Percentiles rank a stretch among this genome's conserved stretches.
These are phyloP conservation scores for Eucalyptus tenuipes DNA, from an alignment of 345 rosid genomes.

Conservation along the genomic window DNA sequence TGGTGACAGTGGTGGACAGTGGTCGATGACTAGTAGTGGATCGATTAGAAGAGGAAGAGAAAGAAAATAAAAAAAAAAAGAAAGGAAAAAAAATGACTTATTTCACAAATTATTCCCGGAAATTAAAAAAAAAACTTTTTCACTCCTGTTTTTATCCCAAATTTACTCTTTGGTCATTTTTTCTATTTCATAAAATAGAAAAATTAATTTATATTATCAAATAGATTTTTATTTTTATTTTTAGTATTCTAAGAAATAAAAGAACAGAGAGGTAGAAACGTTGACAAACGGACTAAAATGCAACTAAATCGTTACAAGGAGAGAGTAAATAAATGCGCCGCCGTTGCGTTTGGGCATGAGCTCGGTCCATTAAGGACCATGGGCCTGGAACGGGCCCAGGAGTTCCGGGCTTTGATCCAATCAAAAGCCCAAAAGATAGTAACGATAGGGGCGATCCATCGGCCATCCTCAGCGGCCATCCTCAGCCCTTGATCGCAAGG, in stretches of 20 bases:
- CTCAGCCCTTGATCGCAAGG: not conserved
- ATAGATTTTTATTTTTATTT: too few species aligned
- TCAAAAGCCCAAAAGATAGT: not conserved
- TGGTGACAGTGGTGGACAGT: fast-evolving
- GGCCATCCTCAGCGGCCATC: not conserved
- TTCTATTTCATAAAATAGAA: fast-evolving
- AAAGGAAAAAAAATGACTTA: too few species aligned
- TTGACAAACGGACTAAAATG: too few species aligned
- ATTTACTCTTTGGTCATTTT: fast-evolving
- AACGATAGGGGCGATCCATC: fast-evolving
- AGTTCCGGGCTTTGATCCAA: not conserved
- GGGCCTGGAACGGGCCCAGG: fast-evolving
- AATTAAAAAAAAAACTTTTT: too few species aligned
- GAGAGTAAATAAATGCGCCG: not conserved
- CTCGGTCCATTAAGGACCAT: not conserved
- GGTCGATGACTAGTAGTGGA: fast-evolving
- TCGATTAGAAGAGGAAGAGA: too few species aligned
- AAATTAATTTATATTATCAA: too few species aligned
- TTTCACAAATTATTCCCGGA: fast-evolving
- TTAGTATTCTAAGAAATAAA: fast-evolving
- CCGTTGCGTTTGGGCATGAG: not conserved
- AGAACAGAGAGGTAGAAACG: fast-evolving
- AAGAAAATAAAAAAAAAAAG: too few species aligned
- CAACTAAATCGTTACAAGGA: not conserved
- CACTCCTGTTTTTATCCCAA: fast-evolving